These are phyloP conservation scores for Henningerozyma blattae DNA, from an alignment of 805 yeast species.

Conservation along the genomic window DNA sequence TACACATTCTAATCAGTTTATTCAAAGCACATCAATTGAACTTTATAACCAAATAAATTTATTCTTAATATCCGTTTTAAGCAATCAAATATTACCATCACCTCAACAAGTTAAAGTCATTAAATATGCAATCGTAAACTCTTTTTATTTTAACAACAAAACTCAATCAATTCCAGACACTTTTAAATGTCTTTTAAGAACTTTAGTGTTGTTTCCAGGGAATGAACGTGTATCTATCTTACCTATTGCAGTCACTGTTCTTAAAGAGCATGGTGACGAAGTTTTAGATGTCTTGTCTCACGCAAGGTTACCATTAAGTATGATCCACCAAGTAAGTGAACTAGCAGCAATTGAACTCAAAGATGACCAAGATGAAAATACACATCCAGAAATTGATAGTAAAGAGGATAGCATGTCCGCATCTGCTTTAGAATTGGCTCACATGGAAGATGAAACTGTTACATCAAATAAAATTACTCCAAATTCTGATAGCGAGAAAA, in stretches of 20 bases:
- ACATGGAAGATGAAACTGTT: no score
- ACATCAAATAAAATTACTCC: no score
- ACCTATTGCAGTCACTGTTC: slow-evolving; percentile 52
- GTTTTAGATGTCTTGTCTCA: slow-evolving; percentile 50
- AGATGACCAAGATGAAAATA: slow-evolving; percentile 1
- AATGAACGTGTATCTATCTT: slow-evolving; percentile 47
- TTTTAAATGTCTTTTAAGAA: slow-evolving; percentile 32
- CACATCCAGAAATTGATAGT: slow-evolving; percentile 4
- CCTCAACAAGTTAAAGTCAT: slow-evolving; percentile 52
- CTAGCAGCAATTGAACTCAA: slow-evolving; percentile 6
- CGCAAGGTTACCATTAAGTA: slow-evolving; percentile 58
- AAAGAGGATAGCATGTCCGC: slow-evolving; percentile 1
- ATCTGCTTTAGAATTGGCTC: neutral
- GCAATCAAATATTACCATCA: slow-evolving; percentile 41
- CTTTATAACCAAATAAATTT: slow-evolving; percentile 23
- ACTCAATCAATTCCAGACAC: slow-evolving; percentile 19
- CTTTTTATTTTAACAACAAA: slow-evolving; percentile 22
- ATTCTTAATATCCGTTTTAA: slow-evolving; percentile 40
- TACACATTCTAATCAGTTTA: slow-evolving; percentile 51
- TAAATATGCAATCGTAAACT: slow-evolving; percentile 30
- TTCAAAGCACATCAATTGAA: slow-evolving; percentile 26
- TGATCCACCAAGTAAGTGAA: slow-evolving; percentile 15
- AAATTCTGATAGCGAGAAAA: no score
- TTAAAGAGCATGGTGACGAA: slow-evolving; percentile 35
- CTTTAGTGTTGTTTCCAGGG: slow-evolving; percentile 60